Base-by-base conservation (phyloP, 1,139 yeast genomes). In the Debaryomyces udenii region DNA sequence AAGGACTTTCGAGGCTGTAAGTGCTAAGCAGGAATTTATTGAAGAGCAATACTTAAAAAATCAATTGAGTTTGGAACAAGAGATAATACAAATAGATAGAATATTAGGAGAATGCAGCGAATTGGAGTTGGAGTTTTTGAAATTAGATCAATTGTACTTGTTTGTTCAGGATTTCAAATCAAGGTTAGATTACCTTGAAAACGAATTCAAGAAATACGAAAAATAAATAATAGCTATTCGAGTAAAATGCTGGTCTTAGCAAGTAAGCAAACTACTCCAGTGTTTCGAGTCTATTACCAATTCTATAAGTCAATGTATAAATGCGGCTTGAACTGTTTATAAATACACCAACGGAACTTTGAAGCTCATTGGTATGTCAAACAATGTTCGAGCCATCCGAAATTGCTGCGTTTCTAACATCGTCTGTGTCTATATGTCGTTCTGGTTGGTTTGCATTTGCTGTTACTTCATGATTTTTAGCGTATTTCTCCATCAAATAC, bases 111-210 rank as follows among this genome's bases (percentile, higher is more conserved):
- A 74, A 31, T 84, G 91, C 49, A 75, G 76, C 31, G 74, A 71
- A 11, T 53, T 87, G 16, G 87, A 85, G 49, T 55, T 62, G 44
- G 86, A 85, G 48, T 81, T 86, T 46, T 69, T 78, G 56, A 86
- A 84, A 61, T 56, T 88, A 41, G 83, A 83, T 45, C 95, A 86
- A 54, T 68, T 88, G 37, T 70, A 68, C 29, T 51, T 61, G 40
- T 82, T 85, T 50, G 64, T 70, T 10, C 57, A 56, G 6, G 76
- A 67, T 30, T 74, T 74, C 47, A 64, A 65, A 45, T 39, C 38
- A 13, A 46, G 78, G 35, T 42, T 72, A 31, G 50, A 33, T 11
- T 36, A 31, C 3, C 43, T 70, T 37, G 75, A 69, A 44, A 30
- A 34, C 16, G 61, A 53, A 31, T 62, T 61, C 39, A 39, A 39